Evolutionary conservation across 495 filamentous ascomycete species (phyloP), one percentile per base, ranked within the genome.

Genomic region (Talaromyces borbonicus): DNA sequence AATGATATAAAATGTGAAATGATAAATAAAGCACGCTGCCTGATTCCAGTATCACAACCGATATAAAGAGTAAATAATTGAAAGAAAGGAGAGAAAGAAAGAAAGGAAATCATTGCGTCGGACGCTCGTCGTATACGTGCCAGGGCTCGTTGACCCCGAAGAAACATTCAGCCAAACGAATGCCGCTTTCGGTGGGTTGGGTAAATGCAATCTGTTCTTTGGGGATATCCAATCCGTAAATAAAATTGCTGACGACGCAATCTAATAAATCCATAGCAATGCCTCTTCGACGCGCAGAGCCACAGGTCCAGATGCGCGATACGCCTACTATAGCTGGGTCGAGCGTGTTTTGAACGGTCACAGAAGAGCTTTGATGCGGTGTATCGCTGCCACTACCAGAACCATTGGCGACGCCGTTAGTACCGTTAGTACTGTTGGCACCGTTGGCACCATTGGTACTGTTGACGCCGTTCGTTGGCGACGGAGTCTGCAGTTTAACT

Each of bases 291-390:
- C 82, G 71, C 36, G 75, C 73, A 12, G 72, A 60, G 8, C 69
- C 73, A 9, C 79, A 84, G 4, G 78, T 82, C 82, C 82, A 86
- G 49, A 86, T 84, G 8, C 82, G 76, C n/a, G 81, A 78, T 30
- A 86, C 72, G 2, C 82, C 82, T 31, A 85, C 65, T 16, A 81
- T 68, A 12, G 80, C 81, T 4, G 73, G 62, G 31, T 68, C 61
- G 0, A 61, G 51, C 26, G 65, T 61, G 11, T 61, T 56, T 36
- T 58, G 56, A 11, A 69, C 57, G 2, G 65, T 67, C 36, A 77
- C 63, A 0, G 74, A 73, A 0, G 74, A 75, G 52, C 62, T 67
- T 32, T 23, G 27, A 35, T 46, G 43, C 0, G 5, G 24, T 52
- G 54, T 20, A 64, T 53, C 23, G 40, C 52, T 23, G 58, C 49